A percentile compares a stretch with the other conserved stretches of the same genome.
Evolutionary conservation across 768 basidiomycete species (phyloP).

Genomic region (Coprinopsis marcescibilis): DNA sequence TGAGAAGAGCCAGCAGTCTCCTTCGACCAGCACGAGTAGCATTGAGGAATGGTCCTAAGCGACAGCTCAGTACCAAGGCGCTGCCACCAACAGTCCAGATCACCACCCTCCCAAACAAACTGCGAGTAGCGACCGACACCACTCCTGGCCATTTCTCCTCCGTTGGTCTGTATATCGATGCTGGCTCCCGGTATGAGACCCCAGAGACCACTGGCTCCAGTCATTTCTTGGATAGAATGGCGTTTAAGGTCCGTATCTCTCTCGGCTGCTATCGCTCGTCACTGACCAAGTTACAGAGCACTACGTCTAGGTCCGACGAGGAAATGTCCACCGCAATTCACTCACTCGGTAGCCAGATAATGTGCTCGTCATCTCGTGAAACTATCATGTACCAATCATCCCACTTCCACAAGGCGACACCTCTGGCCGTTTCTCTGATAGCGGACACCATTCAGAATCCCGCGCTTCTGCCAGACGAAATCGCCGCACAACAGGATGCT

Average conservation of each 20-base stretch:
- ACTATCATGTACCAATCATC: slow-evolving; percentile 98
- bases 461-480: slow-evolving; percentile 67
- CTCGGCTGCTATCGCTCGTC: slow-evolving; percentile 10
- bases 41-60: background rate
- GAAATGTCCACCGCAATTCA: slow-evolving; percentile 81
- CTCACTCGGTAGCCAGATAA: slow-evolving; percentile 84
- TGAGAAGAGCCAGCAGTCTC: slow-evolving; percentile 38
- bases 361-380: slow-evolving; percentile 87
- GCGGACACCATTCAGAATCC: slow-evolving; percentile 87
- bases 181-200: slow-evolving; percentile 86
- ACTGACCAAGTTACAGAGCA: slow-evolving; percentile 48
- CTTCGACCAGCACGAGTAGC: slow-evolving; percentile 24
- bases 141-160: slow-evolving; percentile 94
- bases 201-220: slow-evolving; percentile 69
- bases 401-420: slow-evolving; percentile 79
- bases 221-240: slow-evolving; percentile 92
- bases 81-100: slow-evolving; percentile 43
- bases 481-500: slow-evolving; percentile 79
- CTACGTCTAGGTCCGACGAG: slow-evolving; percentile 59
- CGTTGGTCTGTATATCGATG: slow-evolving; percentile 90
- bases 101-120: slow-evolving; percentile 86
- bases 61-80: slow-evolving; percentile 18
- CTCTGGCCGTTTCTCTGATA: slow-evolving; percentile 80
- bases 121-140: slow-evolving; percentile 86
- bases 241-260: slow-evolving; percentile 74